phyloP scores from a whole-genome alignment of 2,329 filamentous ascomycete genomes.

The Penicillium olsonii region DNA sequence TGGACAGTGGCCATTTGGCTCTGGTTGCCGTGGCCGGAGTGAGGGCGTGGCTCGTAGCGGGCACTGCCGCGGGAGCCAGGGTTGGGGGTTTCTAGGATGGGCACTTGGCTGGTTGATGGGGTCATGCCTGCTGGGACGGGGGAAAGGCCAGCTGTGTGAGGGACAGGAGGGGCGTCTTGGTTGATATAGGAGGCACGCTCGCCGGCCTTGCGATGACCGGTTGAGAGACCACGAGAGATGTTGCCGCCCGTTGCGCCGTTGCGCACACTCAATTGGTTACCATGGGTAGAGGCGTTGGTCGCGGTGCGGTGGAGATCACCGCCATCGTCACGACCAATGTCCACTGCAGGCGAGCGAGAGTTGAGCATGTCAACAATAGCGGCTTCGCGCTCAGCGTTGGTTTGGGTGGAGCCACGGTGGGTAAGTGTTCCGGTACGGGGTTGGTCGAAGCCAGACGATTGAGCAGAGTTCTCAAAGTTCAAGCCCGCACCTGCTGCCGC shows the following conservation, averaged over 20 bases:
- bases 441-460: constrained; percentile 35
- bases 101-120: constrained; percentile 25
- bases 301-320: constrained; percentile 30
- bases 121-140: constrained; percentile 21
- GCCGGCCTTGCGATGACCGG: constrained; percentile 40
- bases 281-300: constrained; percentile 26
- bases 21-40: constrained; percentile 10
- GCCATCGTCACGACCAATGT: constrained; percentile 31
- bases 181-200: constrained; percentile 19
- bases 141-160: constrained; percentile 17
- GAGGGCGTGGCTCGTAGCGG: constrained; percentile 20
- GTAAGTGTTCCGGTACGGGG: constrained; percentile 28
- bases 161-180: neutral
- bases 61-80: constrained; percentile 22
- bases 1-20: constrained; percentile 9
- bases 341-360: constrained; percentile 34
- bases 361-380: constrained; percentile 37
- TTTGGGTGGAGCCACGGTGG: constrained; percentile 31
- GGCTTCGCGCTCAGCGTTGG: constrained; percentile 33
- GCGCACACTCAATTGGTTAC: constrained; percentile 23
- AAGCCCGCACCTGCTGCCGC: constrained; percentile 15
- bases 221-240: constrained; percentile 41
- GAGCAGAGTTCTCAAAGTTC: constrained; percentile 20
- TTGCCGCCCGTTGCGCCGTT: constrained; percentile 20
- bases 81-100: constrained; percentile 28